Evolutionary conservation across 2,329 filamentous ascomycete genomes (phyloP), one percentile per base, ranked within the genome.

Genomic region (Cyphellophora europaea): DNA sequence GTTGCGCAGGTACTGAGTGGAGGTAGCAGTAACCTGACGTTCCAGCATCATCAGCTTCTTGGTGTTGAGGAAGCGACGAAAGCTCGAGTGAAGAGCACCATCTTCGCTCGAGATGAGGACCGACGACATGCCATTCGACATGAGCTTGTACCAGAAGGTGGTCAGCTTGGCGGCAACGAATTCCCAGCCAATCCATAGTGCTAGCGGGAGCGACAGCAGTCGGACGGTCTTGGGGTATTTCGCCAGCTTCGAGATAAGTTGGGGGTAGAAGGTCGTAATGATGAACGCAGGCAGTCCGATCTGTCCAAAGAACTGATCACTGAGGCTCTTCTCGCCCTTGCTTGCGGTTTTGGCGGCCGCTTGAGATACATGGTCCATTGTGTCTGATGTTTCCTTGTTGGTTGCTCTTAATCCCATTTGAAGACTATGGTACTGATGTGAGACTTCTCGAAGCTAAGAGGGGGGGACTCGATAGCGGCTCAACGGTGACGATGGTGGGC

Each of bases 261-360:
- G 6, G 8, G 30, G 30, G 15, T 18, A 32, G 30, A 32, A 32
- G 15, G 30, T 18, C 3, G 30, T 18, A 12, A 32, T 16, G 17
- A 32, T 32, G 30, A 18, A 32, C 12, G 30, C 6, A 18, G 30
- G 18, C 3, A 32, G 30, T 4, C 30, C 30, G 30, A 32, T 25
- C n/a, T 25, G 21, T 8, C 21, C 21, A n/a, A 25, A n/a, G 8
- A 25, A n/a, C 21, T 25, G 21, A 25, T 25, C n/a, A n/a, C 21
- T 25, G 8, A 25, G 21, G n/a, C 21, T 25, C 8, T 25, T 25
- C 21, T 25, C 21, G 21, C 8, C 21, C 21, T 25, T n/a, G 8
- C n/a, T n/a, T 8, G n/a, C 21, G 21, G 21, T 25, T n/a, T 8
- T 8, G 21, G 8, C 21, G 21, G 8, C 21, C 21, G 21, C 8